Evolutionary conservation across 495 filamentous ascomycete species (phyloP).

Genomic region (Hyaloscypha finlandica): DNA sequence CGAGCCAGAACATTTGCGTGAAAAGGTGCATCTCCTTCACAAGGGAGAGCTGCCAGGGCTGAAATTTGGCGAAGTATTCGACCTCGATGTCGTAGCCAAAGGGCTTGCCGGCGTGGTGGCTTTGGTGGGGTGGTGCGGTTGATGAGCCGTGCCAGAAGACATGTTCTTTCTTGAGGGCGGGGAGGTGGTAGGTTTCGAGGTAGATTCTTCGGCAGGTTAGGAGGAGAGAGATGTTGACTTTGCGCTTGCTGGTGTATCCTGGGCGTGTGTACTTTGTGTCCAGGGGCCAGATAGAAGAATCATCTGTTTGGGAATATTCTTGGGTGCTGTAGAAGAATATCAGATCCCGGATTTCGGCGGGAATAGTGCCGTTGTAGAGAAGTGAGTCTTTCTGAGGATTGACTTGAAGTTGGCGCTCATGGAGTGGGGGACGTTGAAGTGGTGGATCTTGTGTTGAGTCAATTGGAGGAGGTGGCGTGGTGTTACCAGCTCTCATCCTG

Average conservation of each 20-base stretch:
- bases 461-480: background rate
- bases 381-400: conserved; percentile 22
- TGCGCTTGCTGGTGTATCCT: conserved; percentile 22
- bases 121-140: background rate
- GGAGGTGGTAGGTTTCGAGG: conserved; percentile 27
- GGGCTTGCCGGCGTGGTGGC: background rate
- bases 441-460: background rate
- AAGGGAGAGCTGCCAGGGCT: conserved; percentile 21
- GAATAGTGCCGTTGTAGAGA: conserved; percentile 26
- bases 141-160: conserved; percentile 25
- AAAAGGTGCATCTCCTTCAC: conserved; percentile 29
- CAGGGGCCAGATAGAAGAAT: background rate
- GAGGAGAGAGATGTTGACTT: conserved; percentile 21
- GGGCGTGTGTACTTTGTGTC: conserved; percentile 24
- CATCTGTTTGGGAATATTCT: conserved; percentile 20
- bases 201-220: conserved; percentile 31
- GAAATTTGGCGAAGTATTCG: conserved; percentile 10
- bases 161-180: conserved; percentile 21
- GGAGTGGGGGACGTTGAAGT: background rate
- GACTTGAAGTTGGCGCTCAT: conserved; percentile 4
- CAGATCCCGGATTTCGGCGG: conserved; percentile 27
- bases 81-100: conserved; percentile 5
- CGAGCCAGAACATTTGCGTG: conserved; percentile 33
- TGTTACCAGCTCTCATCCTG: background rate
- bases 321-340: conserved; percentile 29